A percentile compares a stretch with the other conserved stretches of the same genome.
phyloP scores from a whole-genome alignment of 768 basidiomycete species.

The Boletus pseudo-olivaceus region DNA sequence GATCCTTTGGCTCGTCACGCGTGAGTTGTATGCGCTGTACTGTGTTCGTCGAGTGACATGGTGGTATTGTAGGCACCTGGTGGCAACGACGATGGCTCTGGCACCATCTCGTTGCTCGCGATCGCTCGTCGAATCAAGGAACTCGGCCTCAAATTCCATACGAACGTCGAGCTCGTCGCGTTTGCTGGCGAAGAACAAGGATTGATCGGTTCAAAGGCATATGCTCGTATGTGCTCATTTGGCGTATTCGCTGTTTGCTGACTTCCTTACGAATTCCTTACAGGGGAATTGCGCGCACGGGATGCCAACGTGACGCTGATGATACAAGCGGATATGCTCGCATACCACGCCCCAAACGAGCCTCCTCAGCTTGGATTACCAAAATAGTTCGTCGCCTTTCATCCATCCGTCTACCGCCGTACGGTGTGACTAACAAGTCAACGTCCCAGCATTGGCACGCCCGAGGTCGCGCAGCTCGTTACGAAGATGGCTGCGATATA shows the following conservation, averaged over 20 bases:
- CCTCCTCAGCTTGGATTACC: conserved; percentile 84
- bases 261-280: background rate
- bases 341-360: conserved; percentile 74
- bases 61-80: conserved; percentile 37
- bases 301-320: conserved; percentile 74
- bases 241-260: background rate
- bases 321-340: conserved; percentile 93
- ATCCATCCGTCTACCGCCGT: background rate
- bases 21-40: conserved; percentile 11
- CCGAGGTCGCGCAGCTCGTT: conserved; percentile 72
- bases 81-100: conserved; percentile 62
- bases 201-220: conserved; percentile 70
- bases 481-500: conserved; percentile 75
- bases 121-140: conserved; percentile 74
- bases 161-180: conserved; percentile 74
- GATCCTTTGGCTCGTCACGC: conserved; percentile 76
- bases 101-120: conserved; percentile 68
- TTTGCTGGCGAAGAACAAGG: conserved; percentile 96
- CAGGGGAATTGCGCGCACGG: conserved; percentile 55
- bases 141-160: conserved; percentile 64
- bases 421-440: background rate
- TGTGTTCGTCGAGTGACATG: background rate
- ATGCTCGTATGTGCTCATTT: conserved; percentile 59
- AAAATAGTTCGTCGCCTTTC: conserved; percentile 44
- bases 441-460: conserved; percentile 64